Evolutionary conservation across 495 filamentous ascomycete genomes (phyloP), one percentile per base, ranked within the genome.

Genomic region (Penicillium alfredii): DNA sequence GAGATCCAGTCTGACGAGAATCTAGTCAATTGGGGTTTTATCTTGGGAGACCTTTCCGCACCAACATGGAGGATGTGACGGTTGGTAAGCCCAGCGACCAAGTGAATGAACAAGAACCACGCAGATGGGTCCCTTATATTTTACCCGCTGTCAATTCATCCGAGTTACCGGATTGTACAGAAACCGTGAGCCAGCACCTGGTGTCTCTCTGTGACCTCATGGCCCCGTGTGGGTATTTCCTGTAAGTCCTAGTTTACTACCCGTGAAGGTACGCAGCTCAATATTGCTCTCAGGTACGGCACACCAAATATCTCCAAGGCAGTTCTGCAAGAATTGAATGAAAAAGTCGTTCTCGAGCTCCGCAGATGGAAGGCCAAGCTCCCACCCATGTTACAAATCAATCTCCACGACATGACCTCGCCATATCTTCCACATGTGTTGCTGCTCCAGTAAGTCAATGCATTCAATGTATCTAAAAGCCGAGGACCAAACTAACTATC

Each of bases 151-250:
- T 10, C 17, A 8, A 13, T 12, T 7, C 23, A 1, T 17, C 17
- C n/a, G 32, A 20, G 4, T 42, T 21, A n/a, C 8, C 27, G 13
- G 40, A 44, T 28, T 27, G 21, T 2, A 24, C 17, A 0, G 31
- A 32, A 25, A 19, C 26, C 10, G 32, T 58, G 3, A 47, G 43
- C 30, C 40, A 40, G 30, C 39, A 56, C 11, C 40, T 43, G 28
- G 40, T 59, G 7, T 30, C 38, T 3, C 50, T 63, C 3, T 64
- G 50, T 44, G 58, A 62, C 17, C 29, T 54, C 1, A 57, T 61
- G 56, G 37, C 38, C 1, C 53, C 56, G 4, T 42, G 54, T 14
- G 37, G 33, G 7, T 39, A 51, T 15, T 31, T 47, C 8, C 30
- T 46, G 42, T 53, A 26, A 35, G 47, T 24, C 6, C 29, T 13